Conservation (phyloP, 163 green algal genomes). For the Chlorella variabilis region DNA sequence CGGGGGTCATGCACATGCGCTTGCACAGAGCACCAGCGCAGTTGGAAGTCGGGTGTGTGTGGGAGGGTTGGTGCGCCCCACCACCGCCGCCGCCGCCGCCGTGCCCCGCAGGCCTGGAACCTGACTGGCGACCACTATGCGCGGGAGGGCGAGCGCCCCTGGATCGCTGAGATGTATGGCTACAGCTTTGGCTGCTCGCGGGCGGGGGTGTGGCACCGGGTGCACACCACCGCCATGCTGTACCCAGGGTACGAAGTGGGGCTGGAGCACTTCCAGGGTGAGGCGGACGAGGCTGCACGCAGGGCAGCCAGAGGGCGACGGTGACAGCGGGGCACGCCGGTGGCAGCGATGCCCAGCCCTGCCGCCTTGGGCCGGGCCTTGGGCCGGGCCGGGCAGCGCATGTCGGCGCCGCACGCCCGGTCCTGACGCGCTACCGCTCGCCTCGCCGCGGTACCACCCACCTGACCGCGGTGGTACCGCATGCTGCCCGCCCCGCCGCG, state of each 20-base stretch:
- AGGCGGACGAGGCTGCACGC: neutral
- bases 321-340: neutral
- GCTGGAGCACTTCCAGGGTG: conserved; percentile 6
- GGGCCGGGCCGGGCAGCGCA: too few species aligned
- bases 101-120: conserved; percentile 74
- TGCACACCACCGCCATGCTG: conserved; percentile 65
- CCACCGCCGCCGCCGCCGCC: too few species aligned
- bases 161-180: conserved; percentile 91
- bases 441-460: too few species aligned
- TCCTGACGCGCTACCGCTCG: too few species aligned
- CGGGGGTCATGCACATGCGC: too few species aligned
- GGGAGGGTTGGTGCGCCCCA: too few species aligned
- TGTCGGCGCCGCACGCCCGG: neutral
- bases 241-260: conserved; percentile 73
- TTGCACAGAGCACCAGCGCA: neutral
- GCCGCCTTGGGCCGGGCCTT: too few species aligned
- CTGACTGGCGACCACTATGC: conserved; percentile 90
- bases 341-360: too few species aligned
- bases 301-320: neutral
- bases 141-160: conserved; percentile 82
- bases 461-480: too few species aligned
- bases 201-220: conserved; percentile 69
- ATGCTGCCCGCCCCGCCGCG: neutral
- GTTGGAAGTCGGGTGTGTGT: too few species aligned
- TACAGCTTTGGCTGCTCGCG: conserved; percentile 72